phyloP scores from a whole-genome alignment of 2,329 filamentous ascomycete genomes.

The Orbilia oligospora region DNA sequence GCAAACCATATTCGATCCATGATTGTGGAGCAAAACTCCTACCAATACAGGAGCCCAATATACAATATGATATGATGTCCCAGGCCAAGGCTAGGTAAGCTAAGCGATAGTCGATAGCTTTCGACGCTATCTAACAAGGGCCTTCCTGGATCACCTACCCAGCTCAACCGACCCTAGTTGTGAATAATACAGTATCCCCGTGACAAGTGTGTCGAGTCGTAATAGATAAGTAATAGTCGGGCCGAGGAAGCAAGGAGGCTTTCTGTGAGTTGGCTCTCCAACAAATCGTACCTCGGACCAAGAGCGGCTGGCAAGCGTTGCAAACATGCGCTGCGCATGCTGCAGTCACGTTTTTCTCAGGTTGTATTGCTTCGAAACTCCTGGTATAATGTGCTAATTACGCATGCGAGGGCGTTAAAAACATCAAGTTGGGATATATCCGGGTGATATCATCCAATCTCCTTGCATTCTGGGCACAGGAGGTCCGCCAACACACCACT shows the following conservation, averaged over 20 bases:
- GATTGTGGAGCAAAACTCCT: slow-evolving; percentile 16
- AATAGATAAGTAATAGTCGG: neutral
- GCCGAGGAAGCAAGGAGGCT: slow-evolving; percentile 42
- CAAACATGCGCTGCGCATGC: neutral
- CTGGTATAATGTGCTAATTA: neutral
- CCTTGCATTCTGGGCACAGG: slow-evolving; percentile 32
- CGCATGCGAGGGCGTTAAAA: slow-evolving; percentile 31
- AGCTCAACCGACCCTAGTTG: neutral
- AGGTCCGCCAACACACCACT: slow-evolving; percentile 30
- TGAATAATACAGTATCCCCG: neutral
- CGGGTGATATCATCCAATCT: too few species aligned
- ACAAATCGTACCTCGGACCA: neutral
- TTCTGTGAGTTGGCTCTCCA: slow-evolving; percentile 48
- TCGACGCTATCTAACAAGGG: neutral
- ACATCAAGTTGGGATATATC: neutral
- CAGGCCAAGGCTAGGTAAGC: neutral
- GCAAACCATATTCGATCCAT: slow-evolving; percentile 5
- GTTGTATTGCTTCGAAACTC: neutral
- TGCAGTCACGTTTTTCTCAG: neutral
- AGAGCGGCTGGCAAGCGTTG: slow-evolving; percentile 4
- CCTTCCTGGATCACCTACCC: slow-evolving; percentile 20
- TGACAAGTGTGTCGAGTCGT: neutral
- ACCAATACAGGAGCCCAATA: slow-evolving; percentile 41
- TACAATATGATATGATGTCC: slow-evolving; percentile 27
- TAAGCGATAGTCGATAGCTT: slow-evolving; percentile 1